Evolutionary conservation across 495 filamentous ascomycete species (phyloP).

Genomic region (Tricharina praecox): DNA sequence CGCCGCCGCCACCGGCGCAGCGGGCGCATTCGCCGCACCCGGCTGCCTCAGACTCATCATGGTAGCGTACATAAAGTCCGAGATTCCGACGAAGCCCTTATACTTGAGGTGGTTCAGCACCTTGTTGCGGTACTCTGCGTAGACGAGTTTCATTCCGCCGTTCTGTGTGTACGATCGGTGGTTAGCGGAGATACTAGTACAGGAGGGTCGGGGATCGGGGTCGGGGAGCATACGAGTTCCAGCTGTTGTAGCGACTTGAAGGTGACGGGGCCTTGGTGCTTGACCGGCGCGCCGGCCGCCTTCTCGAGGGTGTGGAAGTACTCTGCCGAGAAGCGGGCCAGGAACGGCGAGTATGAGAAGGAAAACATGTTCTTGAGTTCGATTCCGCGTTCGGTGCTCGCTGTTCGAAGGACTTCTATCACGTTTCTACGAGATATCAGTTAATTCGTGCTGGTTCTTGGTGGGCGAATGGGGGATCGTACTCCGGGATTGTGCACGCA

Average conservation of each 20-base stretch:
- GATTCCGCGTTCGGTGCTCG: neutral
- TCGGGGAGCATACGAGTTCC: conserved; percentile 30
- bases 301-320: conserved; percentile 54
- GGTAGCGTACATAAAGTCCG: conserved; percentile 62
- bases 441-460: too few relatives aligned
- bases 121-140: conserved; percentile 58
- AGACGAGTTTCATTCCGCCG: conserved; percentile 52
- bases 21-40: neutral
- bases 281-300: conserved; percentile 32
- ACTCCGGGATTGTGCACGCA: conserved; percentile 47
- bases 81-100: conserved; percentile 47
- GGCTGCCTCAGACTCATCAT: conserved; percentile 35
- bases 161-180: conserved; percentile 17
- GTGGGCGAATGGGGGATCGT: conserved; percentile 27
- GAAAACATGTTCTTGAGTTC: conserved; percentile 44
- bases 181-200: conserved; percentile 6
- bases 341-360: conserved; percentile 48
- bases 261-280: conserved; percentile 62
- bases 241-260: conserved; percentile 45
- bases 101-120: conserved; percentile 54
- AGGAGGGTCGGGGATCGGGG: neutral
- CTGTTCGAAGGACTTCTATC: neutral
- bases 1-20: neutral
- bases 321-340: conserved; percentile 48
- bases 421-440: neutral